phyloP scores from a whole-genome alignment of 2,329 filamentous ascomycete genomes.

The Talaromyces sp. region DNA sequence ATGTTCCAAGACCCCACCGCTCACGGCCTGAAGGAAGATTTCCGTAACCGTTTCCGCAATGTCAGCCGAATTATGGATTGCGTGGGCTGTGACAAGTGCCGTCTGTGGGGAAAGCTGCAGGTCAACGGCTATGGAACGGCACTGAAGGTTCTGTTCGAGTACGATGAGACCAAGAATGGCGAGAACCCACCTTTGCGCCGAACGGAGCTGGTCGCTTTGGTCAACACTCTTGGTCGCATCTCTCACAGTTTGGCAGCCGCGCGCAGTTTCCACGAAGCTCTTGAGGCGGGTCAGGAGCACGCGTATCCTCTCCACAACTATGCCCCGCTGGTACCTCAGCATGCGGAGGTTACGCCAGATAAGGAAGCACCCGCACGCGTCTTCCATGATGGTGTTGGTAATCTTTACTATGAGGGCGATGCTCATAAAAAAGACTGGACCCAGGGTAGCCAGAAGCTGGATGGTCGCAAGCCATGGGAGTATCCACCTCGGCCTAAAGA shows the following conservation, averaged over 20 bases:
- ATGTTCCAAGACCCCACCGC: constrained; percentile 78
- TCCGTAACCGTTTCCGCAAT: constrained; percentile 95
- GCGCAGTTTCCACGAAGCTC: constrained; percentile 65
- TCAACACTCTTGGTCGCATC: constrained; percentile 90
- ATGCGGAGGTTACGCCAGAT: constrained; percentile 8
- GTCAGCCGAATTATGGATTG: constrained; percentile 98
- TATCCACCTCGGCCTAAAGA: constrained; percentile 34
- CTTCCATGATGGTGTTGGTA: constrained; percentile 38
- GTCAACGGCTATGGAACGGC: constrained; percentile 93
- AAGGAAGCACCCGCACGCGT: not conserved
- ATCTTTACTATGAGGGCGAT: constrained; percentile 43
- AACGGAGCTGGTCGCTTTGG: constrained; percentile 89
- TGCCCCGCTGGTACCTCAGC: constrained; percentile 29
- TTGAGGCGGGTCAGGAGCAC: constrained; percentile 40
- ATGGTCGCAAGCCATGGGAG: constrained; percentile 36
- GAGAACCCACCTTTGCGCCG: constrained; percentile 74
- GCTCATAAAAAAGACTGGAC: constrained; percentile 48
- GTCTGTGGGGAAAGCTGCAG: constrained; percentile 96
- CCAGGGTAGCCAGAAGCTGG: constrained; percentile 39
- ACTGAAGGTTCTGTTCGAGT: constrained; percentile 94
- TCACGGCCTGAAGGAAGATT: constrained; percentile 88
- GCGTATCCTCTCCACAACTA: constrained; percentile 32
- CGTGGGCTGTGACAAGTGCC: constrained; percentile 97
- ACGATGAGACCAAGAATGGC: constrained; percentile 67
- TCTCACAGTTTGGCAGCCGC: constrained; percentile 78